These are phyloP conservation scores for Bruguiera parviflora DNA, from an alignment of 345 rosid species.

Conservation along the genomic window DNA sequence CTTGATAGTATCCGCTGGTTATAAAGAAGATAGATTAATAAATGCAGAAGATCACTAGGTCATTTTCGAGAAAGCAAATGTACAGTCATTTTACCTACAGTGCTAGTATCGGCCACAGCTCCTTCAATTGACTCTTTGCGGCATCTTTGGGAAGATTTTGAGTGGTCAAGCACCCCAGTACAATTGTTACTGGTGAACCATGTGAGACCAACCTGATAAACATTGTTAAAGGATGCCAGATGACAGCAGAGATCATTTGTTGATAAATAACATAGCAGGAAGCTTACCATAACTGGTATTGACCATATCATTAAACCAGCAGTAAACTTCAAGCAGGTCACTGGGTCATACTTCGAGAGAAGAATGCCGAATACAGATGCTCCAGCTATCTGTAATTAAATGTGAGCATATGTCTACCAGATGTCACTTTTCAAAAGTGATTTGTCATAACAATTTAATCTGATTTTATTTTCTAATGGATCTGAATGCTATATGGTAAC, in stretches of 20 bases:
- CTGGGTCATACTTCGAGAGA: conserved; percentile 69
- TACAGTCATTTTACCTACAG: conserved; percentile 45
- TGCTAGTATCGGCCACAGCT: conserved; percentile 27
- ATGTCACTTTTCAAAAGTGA: neutral
- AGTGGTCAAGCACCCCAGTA: conserved; percentile 78
- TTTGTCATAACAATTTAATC: neutral
- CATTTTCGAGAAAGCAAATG: neutral
- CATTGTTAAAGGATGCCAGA: conserved; percentile 4
- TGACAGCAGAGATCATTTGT: conserved; percentile 10
- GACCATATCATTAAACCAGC: conserved; percentile 67
- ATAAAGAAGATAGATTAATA: conserved; percentile 20
- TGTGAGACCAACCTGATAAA: conserved; percentile 60
- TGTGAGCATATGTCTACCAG: conserved; percentile 1
- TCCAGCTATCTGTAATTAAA: conserved; percentile 67
- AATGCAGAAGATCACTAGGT: neutral
- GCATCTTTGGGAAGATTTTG: conserved; percentile 56
- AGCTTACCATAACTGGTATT: conserved; percentile 70
- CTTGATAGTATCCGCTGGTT: conserved; percentile 61
- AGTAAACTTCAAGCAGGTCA: conserved; percentile 81
- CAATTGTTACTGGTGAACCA: conserved; percentile 82
- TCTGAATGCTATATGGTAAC: no score
- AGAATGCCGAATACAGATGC: conserved; percentile 80
- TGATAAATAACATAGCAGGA: conserved; percentile 5
- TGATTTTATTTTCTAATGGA: neutral
- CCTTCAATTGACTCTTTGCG: conserved; percentile 32